Percentiles rank a stretch among this genome's conserved stretches.
Conservation (phyloP, 2,329 filamentous ascomycete genomes). For the Beauveria medogensis region DNA sequence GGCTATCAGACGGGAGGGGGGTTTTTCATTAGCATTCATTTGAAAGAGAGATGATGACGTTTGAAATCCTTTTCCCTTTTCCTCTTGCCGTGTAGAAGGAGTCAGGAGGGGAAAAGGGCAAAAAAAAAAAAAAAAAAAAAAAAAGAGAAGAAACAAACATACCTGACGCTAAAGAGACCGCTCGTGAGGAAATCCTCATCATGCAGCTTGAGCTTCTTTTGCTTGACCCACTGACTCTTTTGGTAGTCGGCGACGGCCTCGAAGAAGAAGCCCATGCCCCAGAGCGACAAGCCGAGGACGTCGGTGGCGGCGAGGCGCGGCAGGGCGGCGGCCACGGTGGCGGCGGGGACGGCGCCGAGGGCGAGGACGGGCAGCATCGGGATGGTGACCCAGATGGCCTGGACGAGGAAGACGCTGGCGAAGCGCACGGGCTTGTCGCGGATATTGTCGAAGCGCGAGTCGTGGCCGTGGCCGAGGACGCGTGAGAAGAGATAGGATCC, state of each 20-base stretch:
- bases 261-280: constrained; percentile 48
- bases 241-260: constrained; percentile 57
- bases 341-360: constrained; percentile 52
- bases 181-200: constrained; percentile 57
- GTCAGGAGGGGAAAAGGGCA: too few species aligned
- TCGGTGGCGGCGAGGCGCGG: constrained; percentile 43
- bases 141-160: constrained; percentile 13
- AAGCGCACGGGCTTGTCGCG: constrained; percentile 29
- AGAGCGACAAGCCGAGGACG: constrained; percentile 49
- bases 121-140: not conserved
- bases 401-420: constrained; percentile 35
- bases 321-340: constrained; percentile 38
- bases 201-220: constrained; percentile 57
- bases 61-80: not conserved
- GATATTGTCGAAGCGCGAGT: constrained; percentile 41
- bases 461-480: constrained; percentile 49
- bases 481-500: constrained; percentile 57
- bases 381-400: constrained; percentile 62
- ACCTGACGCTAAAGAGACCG: constrained; percentile 53
- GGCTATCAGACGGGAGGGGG: constrained; percentile 18
- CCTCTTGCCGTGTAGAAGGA: not conserved
- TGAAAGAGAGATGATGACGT: too few species aligned
- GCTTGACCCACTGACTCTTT: constrained; percentile 52
- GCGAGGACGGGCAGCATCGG: constrained; percentile 57
- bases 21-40: not conserved